Evolutionary conservation across 495 filamentous ascomycete species (phyloP), one percentile per base, ranked within the genome.

Genomic region (Pseudotulostoma volvatum): DNA sequence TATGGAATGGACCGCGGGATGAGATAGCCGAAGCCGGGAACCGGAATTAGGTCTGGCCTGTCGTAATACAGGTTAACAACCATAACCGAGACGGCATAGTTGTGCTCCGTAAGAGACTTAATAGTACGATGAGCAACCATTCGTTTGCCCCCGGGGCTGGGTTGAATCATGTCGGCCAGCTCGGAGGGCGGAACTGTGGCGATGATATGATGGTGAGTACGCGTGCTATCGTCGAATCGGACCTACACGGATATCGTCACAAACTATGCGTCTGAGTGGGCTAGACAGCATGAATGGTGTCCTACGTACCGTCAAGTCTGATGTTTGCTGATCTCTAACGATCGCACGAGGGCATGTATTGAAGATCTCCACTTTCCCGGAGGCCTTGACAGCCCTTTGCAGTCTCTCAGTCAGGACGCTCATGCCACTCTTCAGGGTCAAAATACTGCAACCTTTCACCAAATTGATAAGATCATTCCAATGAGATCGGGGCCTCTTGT

Each of bases 41-140:
- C 64, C 2, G 64, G 67, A 16, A 84, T 63, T 21, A 93, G 57
- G 15, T 73, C 47, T 1, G 77, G 71, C 16, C 71, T 66, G 3
- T 61, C 52, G 50, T 76, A 99, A 66, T 78, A 95, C 15, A 99
- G 67, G 56, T 95, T 96, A 31, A 96, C 79, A 3, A 86, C 79
- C 74, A 82, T 85, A 31, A 93, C 85, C 7, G 80, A 88, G 9
- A 84, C 79, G 15, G 81, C 71, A 37, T 71, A 68, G 30, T 76
- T 68, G 30, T 66, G 50, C 9, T 59, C 47, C 11, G 78, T 60
- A 7, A 74, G 50, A 33, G 47, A 38, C 30, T 39, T 18, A 31
- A 58, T 54, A 1, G 54, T 51, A 7, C 46, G 36, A 3, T 32
- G 35, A 35, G 52, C 52, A 0, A 51, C 41, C 18, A 33, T 34